Conservation (phyloP, 2,329 filamentous ascomycete species). For the Aspergillus phoenicis region DNA sequence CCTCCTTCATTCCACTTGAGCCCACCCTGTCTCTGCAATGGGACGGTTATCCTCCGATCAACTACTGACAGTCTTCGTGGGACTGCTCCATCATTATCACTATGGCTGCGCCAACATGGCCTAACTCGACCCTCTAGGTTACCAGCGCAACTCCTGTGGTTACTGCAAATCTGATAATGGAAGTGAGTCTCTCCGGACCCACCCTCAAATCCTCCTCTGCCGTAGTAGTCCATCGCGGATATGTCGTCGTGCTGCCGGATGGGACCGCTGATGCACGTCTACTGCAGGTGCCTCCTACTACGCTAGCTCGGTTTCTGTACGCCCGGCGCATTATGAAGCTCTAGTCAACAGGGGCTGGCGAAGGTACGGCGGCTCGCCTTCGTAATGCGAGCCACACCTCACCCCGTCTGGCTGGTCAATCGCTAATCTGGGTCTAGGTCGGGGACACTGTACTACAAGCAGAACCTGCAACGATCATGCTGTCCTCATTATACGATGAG, state of each 20-base stretch:
- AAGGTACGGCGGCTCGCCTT: slow-evolving; percentile 36
- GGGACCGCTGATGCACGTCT: slow-evolving; percentile 17
- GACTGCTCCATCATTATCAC: background rate
- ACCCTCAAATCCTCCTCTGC: slow-evolving; percentile 5
- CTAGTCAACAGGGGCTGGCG: slow-evolving; percentile 54
- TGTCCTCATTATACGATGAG: slow-evolving; percentile 75
- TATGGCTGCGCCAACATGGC: slow-evolving; percentile 12
- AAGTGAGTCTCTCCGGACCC: slow-evolving; percentile 42
- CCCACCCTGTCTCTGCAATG: background rate
- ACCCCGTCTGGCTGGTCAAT: background rate
- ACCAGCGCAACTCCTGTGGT: slow-evolving; percentile 51
- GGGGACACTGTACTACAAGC: slow-evolving; percentile 54
- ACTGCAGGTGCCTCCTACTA: slow-evolving; percentile 50
- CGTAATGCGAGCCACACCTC: background rate
- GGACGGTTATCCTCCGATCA: slow-evolving; percentile 9
- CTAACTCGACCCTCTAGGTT: slow-evolving; percentile 36
- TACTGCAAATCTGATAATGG: slow-evolving; percentile 52
- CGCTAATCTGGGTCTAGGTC: slow-evolving; percentile 38
- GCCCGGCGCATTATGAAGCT: slow-evolving; percentile 50
- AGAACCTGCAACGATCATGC: slow-evolving; percentile 71
- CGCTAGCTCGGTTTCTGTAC: slow-evolving; percentile 47
- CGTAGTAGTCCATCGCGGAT: slow-evolving; percentile 1
- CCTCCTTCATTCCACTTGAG: background rate
- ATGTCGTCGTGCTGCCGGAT: slow-evolving; percentile 6
- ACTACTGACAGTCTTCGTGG: slow-evolving; percentile 10